A percentile compares a stretch with the other conserved stretches of the same genome.
Conservation (phyloP, 2,329 filamentous ascomycete species). For the Lachnellula cervina region DNA sequence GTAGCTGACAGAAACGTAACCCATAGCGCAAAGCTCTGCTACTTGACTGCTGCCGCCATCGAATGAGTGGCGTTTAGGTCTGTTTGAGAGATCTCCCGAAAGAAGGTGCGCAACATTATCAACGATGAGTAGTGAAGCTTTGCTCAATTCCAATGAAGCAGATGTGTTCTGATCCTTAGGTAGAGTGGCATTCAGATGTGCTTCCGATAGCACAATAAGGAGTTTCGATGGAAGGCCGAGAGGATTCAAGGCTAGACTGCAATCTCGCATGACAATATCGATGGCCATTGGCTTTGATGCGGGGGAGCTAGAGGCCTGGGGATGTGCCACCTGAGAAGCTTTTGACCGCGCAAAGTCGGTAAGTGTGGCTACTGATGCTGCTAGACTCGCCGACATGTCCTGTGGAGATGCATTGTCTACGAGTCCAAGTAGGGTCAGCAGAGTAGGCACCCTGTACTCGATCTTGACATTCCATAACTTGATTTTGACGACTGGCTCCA, state of each 20-base stretch:
- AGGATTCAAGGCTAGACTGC: constrained; percentile 79
- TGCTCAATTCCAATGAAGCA: constrained; percentile 64
- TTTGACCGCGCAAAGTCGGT: constrained; percentile 56
- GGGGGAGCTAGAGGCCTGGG: constrained; percentile 3
- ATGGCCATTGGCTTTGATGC: constrained; percentile 57
- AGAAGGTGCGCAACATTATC: constrained; percentile 59
- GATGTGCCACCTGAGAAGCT: constrained; percentile 14
- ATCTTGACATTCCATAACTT: constrained; percentile 77
- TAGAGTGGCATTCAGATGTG: constrained; percentile 63
- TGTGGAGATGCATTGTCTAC: constrained; percentile 62
- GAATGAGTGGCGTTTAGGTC: constrained; percentile 26
- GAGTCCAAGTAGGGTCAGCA: constrained; percentile 74
- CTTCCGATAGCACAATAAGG: constrained; percentile 72
- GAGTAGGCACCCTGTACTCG: constrained; percentile 83
- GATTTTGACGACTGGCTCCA: constrained; percentile 84
- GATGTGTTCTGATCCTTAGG: constrained; percentile 61
- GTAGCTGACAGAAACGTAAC: constrained; percentile 82
- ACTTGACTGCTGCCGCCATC: constrained; percentile 42
- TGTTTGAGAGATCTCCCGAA: constrained; percentile 7
- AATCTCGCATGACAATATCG: constrained; percentile 75
- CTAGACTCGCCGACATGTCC: constrained; percentile 70
- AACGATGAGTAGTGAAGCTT: constrained; percentile 76
- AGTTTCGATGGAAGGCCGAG: constrained; percentile 70
- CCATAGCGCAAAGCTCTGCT: constrained; percentile 55
- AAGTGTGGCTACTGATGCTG: constrained; percentile 73